phyloP scores from a whole-genome alignment of 495 filamentous ascomycete species.

The Neurospora intermedia region DNA sequence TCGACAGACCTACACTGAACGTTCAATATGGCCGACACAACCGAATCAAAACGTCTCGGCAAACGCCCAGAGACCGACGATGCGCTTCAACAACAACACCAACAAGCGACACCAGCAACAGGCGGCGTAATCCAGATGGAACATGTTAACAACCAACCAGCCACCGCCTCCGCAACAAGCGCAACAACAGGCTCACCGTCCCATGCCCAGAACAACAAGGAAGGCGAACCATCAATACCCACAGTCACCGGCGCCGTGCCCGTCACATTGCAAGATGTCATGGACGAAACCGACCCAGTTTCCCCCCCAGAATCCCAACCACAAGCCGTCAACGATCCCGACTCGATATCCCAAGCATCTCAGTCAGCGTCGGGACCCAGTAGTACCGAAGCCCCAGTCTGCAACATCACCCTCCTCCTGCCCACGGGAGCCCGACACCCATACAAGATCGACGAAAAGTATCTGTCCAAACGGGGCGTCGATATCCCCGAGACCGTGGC shows the following conservation, averaged over 20 bases:
- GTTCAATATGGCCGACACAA: not conserved
- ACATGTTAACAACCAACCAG: not conserved
- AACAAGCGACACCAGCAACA: not conserved
- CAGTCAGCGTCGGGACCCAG: not conserved
- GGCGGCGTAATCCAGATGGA: not conserved
- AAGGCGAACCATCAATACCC: not conserved
- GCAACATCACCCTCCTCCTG: constrained; percentile 61
- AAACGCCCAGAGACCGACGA: not conserved
- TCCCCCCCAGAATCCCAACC: not conserved
- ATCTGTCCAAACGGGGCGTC: constrained; percentile 67
- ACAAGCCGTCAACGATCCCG: not conserved
- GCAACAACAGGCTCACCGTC: not conserved
- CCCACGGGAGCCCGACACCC: constrained; percentile 75
- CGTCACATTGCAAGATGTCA: not conserved
- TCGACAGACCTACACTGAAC: not conserved
- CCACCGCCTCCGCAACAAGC: not conserved
- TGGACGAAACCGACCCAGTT: not conserved
- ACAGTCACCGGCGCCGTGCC: not conserved
- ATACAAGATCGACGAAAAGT: constrained; percentile 78
- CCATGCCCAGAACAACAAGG: not conserved
- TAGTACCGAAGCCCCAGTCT: constrained; percentile 12
- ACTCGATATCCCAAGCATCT: not conserved
- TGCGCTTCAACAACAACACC: not conserved
- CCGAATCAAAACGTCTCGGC: not conserved
- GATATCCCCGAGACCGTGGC: constrained; percentile 48